Evolutionary conservation across 768 basidiomycete genomes (phyloP).

Genomic region (Kwoniella newhampshirensis): DNA sequence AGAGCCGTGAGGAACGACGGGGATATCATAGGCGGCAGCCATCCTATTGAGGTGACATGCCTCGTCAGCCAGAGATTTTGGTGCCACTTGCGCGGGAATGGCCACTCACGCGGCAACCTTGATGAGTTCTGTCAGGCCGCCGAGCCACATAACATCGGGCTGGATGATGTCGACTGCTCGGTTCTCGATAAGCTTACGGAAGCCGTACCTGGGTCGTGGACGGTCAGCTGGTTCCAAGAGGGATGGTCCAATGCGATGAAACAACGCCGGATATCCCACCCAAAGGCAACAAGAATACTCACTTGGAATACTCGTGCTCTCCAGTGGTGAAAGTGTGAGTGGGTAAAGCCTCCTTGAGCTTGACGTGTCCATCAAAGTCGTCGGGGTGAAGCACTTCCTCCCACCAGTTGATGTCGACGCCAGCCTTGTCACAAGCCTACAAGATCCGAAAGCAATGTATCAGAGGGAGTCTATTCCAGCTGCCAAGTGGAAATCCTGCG

Average conservation of each 20-base stretch:
- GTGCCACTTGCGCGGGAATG: background rate
- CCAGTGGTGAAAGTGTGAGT: conserved; percentile 55
- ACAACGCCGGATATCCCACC: too few relatives aligned
- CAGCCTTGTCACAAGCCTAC: conserved; percentile 45
- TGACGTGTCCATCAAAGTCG: conserved; percentile 53
- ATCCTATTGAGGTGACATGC: conserved; percentile 25
- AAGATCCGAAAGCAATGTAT: background rate
- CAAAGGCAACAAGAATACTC: conserved; percentile 3
- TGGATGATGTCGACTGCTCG: conserved; percentile 55
- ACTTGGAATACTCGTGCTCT: conserved; percentile 55
- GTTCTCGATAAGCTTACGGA: conserved; percentile 55
- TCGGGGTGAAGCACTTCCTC: conserved; percentile 55
- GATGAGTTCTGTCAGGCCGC: conserved; percentile 54
- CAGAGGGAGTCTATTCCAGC: background rate
- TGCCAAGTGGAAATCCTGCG: too few relatives aligned
- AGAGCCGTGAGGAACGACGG: conserved; percentile 58
- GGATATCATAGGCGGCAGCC: conserved; percentile 58
- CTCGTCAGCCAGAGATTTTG: conserved; percentile 1
- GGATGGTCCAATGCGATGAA: background rate
- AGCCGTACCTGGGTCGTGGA: conserved; percentile 49
- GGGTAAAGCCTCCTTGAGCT: conserved; percentile 53
- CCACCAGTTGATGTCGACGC: conserved; percentile 56
- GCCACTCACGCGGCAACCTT: conserved; percentile 49
- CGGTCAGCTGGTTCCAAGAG: background rate
- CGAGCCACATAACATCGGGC: conserved; percentile 55